Conservation (phyloP, 257 asterid species). For the Orobanche coerulescens region DNA sequence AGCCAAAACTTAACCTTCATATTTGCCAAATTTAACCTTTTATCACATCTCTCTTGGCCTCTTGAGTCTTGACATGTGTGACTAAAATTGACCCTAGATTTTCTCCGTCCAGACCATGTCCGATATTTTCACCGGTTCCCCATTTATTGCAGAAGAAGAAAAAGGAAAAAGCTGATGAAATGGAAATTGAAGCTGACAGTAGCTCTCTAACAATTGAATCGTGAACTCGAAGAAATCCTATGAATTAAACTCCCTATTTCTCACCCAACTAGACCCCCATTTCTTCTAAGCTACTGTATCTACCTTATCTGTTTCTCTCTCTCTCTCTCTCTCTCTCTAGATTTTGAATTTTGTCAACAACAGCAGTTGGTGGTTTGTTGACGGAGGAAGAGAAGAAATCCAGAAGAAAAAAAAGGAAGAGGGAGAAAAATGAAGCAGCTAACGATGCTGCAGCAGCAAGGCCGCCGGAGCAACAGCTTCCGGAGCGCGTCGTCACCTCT, state of each 20-base stretch:
- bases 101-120: conserved; percentile 27
- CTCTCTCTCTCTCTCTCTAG: conserved; percentile 9
- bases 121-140: conserved; percentile 8
- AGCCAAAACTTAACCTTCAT: background rate
- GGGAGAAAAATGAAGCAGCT: conserved; percentile 53
- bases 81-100: conserved; percentile 25
- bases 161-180: conserved; percentile 21
- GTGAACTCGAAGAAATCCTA: conserved; percentile 47
- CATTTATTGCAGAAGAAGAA: background rate
- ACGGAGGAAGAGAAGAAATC: conserved; percentile 11
- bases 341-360: conserved; percentile 9
- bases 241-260: conserved; percentile 21
- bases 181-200: conserved; percentile 33
- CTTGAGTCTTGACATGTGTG: conserved; percentile 4
- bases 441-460: conserved; percentile 76
- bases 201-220: conserved; percentile 46
- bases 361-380: conserved; percentile 20
- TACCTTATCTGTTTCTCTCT: too few relatives aligned
- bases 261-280: conserved; percentile 27
- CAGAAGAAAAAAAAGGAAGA: background rate
- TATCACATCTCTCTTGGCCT: background rate
- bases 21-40: conserved; percentile 29
- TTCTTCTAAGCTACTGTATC: conserved; percentile 34
- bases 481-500: conserved; percentile 50
- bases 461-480: conserved; percentile 77